Conservation (phyloP, 345 rosid genomes). For the Bretschneidera sinensis region DNA sequence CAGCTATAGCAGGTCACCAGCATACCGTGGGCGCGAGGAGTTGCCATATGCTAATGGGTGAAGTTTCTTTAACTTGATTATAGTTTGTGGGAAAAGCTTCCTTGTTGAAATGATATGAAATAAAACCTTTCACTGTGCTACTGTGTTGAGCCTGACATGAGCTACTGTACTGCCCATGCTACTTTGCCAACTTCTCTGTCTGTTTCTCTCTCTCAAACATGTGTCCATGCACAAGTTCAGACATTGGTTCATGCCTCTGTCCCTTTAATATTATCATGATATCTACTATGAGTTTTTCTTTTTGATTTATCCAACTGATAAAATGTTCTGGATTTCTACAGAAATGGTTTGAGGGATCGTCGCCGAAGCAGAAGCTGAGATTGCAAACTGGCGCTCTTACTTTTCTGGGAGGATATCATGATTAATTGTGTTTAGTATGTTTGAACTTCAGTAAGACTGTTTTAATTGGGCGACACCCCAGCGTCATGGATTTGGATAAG, state of each 20-base stretch:
- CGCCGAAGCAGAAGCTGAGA: constrained; percentile 92
- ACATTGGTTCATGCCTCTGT: background rate
- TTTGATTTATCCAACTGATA: constrained; percentile 5
- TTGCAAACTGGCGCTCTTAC: constrained; percentile 17
- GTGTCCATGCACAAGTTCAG: background rate
- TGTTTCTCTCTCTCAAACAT: background rate
- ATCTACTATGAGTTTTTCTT: constrained; percentile 2
- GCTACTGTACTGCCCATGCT: background rate
- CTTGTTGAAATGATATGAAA: background rate
- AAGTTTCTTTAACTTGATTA: constrained; percentile 15
- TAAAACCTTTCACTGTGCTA: constrained; percentile 6
- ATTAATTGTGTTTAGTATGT: constrained; percentile 58
- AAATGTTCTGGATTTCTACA: constrained; percentile 30
- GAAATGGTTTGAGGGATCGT: constrained; percentile 75
- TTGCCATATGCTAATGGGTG: constrained; percentile 89
- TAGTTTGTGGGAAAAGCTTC: background rate
- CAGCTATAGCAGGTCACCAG: constrained; percentile 87
- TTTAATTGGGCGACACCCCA: constrained; percentile 52
- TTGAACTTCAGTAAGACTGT: constrained; percentile 49
- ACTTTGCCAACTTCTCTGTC: background rate
- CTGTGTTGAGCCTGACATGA: constrained; percentile 1
- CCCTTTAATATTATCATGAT: background rate
- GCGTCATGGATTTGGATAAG: constrained; percentile 68
- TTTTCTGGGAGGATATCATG: constrained; percentile 25
- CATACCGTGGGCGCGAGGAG: constrained; percentile 75